Base-by-base conservation (phyloP, 2,329 filamentous ascomycete species). In the Pleomassaria siparia region DNA sequence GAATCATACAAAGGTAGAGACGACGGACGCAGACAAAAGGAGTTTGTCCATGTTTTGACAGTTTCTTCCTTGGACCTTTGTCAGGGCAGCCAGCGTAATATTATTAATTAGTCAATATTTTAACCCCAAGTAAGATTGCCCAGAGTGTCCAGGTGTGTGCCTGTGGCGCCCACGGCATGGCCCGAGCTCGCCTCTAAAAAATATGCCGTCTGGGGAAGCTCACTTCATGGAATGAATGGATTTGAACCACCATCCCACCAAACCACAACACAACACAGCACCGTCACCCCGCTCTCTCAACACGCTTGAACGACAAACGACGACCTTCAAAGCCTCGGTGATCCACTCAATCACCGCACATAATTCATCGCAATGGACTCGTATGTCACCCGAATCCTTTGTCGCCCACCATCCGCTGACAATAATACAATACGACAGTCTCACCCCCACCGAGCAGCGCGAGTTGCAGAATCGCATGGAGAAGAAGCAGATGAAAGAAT, bases 401-500 rank as follows among this genome's bases (percentile, higher is more conserved):
- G 16, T 41, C n/a, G n/a, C n/a, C 41, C 26, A 43, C 2, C 20
- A 7, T 3, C 20, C 33, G 35, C 30, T 37, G 22, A 41, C 46
- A 64, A 47, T 37, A 24, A 37, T 8, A 15, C 40, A 24, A 37
- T 8, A 15, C 39, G 41, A 41, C 64, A 87, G 85, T 62, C 87
- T 95, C 71, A 89, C 83, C 61, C 71, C 80, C 64, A 74, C 84
- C 64, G 92, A 97, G 80, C 89, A 95, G 80, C 88, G 89, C 77
- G 89, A 94, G 81, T 88, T 99, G 70, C 87, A 95, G 76, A 77
- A 84, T 76, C 90, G 94, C 75, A 91, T 99, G 84, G 91, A 97
- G 80, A 88, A 89, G 77, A 95, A 94, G 77, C 94, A 99, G 77
- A 89, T 99, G 81, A 96, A 96, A 79, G 92, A 97, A 72, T 97